Base-by-base conservation (phyloP, 2,329 filamentous ascomycete species). In the Nemania sp. region DNA sequence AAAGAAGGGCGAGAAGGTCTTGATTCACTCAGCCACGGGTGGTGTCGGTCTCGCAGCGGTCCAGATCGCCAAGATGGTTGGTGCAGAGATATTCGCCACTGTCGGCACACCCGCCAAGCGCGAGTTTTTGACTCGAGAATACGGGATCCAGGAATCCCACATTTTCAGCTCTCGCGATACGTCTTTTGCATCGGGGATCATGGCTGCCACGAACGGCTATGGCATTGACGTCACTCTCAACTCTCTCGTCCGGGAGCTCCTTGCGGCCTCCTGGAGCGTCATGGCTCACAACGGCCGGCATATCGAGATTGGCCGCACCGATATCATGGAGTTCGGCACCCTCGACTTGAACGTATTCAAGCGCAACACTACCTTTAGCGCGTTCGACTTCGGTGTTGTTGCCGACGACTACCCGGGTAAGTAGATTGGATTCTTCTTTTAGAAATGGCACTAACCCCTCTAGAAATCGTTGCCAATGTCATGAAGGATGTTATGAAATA, bases 181-280 rank as follows among this genome's bases (percentile, higher is more conserved):
- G n/a, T 75, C 72, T n/a, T 80, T 82, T 24, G 77, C 80, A 7
- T 68, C 73, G 0, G 63, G 71, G 3, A 70, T 84, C 20, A 71
- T 77, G 24, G 67, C 75, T 0, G 61, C 75, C 18, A 83, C 80
- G 0, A 70, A 66, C 13, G 70, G 73, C 0, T 59, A 59, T 0
- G 79, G 80, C 13, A 75, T 85, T 1, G 82, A 86, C 45, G 69
- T 85, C 6, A 77, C 85, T 1, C 83, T 85, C 62, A 84, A 85
- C 69, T 79, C 84, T 0, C 22, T 69, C 15, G 82, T 83, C n/a
- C 41, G 65, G 8, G 69, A 70, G 47, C 38, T 59, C 1, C 57
- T 71, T 7, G 53, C 52, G 10, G 59, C 52, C 24, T 66, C 69
- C 6, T 68, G 67, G 60, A 61, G 62, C 38, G 54, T 62, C 55